Conservation (phyloP, 2,329 filamentous ascomycete species). For the Fusarium nanum region DNA sequence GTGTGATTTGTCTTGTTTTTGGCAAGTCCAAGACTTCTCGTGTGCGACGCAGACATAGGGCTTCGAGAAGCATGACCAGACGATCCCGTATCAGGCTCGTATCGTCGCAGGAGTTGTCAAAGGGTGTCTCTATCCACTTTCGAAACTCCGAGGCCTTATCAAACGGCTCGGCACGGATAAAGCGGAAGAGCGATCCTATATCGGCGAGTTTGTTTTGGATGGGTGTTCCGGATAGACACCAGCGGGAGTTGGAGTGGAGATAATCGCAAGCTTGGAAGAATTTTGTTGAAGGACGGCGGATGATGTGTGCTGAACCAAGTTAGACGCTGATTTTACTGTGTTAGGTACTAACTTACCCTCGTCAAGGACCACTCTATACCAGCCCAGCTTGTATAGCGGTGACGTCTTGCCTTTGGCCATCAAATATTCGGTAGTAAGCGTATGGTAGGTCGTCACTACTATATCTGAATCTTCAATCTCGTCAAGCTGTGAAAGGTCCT, state of each 20-base stretch:
- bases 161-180: conserved; percentile 18
- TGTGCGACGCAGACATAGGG: background rate
- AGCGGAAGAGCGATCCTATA: conserved; percentile 46
- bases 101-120: background rate
- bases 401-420: conserved; percentile 2
- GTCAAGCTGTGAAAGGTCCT: background rate
- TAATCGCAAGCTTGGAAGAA: conserved; percentile 56
- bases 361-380: conserved; percentile 58
- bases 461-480: background rate
- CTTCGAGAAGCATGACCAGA: background rate
- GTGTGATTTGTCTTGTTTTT: background rate
- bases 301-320: conserved; percentile 58
- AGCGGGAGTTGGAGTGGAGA: conserved; percentile 58
- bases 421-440: conserved; percentile 4
- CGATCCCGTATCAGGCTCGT: background rate
- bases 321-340: background rate
- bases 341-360: conserved; percentile 52
- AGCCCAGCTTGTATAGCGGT: conserved; percentile 35
- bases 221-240: conserved; percentile 66
- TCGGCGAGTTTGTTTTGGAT: conserved; percentile 66
- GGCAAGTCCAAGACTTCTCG: conserved; percentile 2
- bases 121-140: conserved; percentile 7
- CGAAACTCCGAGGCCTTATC: background rate
- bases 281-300: conserved; percentile 56
- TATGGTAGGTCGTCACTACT: conserved; percentile 13